Evolutionary conservation across 2,329 filamentous ascomycete genomes (phyloP).

Genomic region (Tothia fuscella): DNA sequence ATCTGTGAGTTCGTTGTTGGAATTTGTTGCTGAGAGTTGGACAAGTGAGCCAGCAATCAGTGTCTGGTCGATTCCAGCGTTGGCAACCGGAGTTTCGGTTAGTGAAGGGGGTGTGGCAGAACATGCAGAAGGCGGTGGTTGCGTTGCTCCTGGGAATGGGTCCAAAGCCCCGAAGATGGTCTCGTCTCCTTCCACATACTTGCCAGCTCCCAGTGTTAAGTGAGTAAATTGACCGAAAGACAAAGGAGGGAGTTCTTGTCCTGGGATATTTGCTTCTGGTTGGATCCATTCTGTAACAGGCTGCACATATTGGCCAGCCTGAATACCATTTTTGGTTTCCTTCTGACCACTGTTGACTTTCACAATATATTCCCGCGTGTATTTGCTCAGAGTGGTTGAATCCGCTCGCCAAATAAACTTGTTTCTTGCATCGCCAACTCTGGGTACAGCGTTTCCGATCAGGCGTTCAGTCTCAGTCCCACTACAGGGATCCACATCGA

Average conservation of each 20-base stretch:
- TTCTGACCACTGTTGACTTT: conserved; percentile 23
- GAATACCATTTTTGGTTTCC: conserved; percentile 27
- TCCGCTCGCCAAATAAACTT: conserved; percentile 29
- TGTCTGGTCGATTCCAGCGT: conserved; percentile 15
- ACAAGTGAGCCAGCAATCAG: conserved; percentile 20
- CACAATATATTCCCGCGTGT: conserved; percentile 31
- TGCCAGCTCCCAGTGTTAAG: conserved; percentile 18
- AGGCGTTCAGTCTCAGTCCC: conserved; percentile 26
- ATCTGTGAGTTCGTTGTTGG: conserved; percentile 14
- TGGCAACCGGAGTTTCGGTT: conserved; percentile 15
- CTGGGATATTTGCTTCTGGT: conserved; percentile 30
- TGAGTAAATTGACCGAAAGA: conserved; percentile 24
- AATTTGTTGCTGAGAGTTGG: conserved; percentile 20
- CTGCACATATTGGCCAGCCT: conserved; percentile 30
- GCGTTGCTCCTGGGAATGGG: conserved; percentile 24
- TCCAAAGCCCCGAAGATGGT: conserved; percentile 26
- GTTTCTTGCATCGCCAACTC: conserved; percentile 23
- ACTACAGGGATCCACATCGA: conserved; percentile 32
- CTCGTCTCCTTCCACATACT: conserved; percentile 17
- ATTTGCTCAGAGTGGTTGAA: conserved; percentile 19
- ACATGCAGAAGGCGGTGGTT: conserved; percentile 20
- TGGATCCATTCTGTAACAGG: conserved; percentile 34
- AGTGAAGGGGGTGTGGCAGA: conserved; percentile 15
- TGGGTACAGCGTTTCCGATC: conserved; percentile 23
- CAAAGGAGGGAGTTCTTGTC: conserved; percentile 21